Base-by-base conservation (phyloP, 176 grass and related monocot species). In the Cenchrus americanus region DNA sequence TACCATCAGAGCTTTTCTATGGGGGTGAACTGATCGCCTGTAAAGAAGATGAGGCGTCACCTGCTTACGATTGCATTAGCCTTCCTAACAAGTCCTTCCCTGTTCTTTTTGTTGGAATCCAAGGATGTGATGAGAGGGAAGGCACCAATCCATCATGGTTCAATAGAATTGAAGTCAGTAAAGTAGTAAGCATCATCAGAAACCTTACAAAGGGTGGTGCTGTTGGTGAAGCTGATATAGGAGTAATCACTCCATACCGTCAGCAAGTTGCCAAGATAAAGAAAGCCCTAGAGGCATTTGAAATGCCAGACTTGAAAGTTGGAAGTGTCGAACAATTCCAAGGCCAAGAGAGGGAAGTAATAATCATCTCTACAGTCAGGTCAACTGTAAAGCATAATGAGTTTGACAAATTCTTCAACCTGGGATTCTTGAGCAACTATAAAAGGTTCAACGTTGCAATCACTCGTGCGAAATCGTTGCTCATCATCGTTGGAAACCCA, bases 141-240 rank as follows among this genome's bases (percentile, higher is more conserved):
- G 96, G 93, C n/a, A 95, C 73, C 68, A 98, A 98, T 41, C 96
- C 96, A 52, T 95, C 92, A 58, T 95, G 96, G 96, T 95, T 98
- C 61, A 98, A 98, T 83, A 91, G 96, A 73, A 95, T 93, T 47
- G 91, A 98, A 80, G 91, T 90, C 17, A 98, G 96, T 62, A 98
- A 98, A 86, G 93, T 95, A 22, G 89, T 95, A 68, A 90, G 78
- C 41, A 86, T 98, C 73, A 92, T 94, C 81, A 90, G 89, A 54
- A 95, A 86, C 77, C 83, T 98, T 69, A 95, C 48, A 67, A 85
- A 73, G 79, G 79, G 40, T 81, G 50, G 77, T 75, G 87, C 92
- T 76, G 21, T 94, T 54, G 0, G 11, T 62, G 91, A 89, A 62
- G 72, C 74, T 66, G 93, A 98, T 85, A 94, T 98, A 61, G 96